Conservation (phyloP, 176 grass and related monocot genomes). For the Raddia guianensis region DNA sequence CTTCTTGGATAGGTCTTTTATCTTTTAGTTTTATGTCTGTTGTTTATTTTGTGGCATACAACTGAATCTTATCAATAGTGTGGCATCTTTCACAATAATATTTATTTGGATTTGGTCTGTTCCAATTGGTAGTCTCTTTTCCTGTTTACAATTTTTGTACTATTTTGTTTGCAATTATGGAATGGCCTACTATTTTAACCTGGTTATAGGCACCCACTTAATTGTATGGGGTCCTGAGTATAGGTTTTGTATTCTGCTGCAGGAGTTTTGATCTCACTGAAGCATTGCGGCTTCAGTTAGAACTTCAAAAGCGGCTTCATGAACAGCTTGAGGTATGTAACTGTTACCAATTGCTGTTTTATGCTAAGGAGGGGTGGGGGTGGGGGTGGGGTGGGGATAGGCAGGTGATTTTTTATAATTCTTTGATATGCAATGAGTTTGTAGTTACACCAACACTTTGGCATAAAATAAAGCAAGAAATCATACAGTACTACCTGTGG, state of each 20-base stretch:
- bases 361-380: background rate
- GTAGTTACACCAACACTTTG: slow-evolving; percentile 4
- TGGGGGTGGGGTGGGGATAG: background rate
- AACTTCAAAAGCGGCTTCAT: slow-evolving; percentile 96
- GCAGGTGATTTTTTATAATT: background rate
- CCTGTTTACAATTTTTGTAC: slow-evolving; percentile 1
- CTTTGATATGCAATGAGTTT: slow-evolving; percentile 9
- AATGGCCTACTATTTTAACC: slow-evolving; percentile 4
- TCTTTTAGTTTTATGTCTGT: background rate
- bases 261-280: slow-evolving; percentile 88
- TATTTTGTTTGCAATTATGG: slow-evolving; percentile 21
- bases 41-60: background rate
- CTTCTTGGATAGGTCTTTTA: background rate
- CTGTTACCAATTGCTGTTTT: slow-evolving; percentile 8
- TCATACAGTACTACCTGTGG: background rate
- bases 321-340: slow-evolving; percentile 92
- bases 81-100: background rate
- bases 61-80: background rate
- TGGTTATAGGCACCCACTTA: slow-evolving; percentile 7
- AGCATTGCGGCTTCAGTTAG: slow-evolving; percentile 89
- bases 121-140: background rate
- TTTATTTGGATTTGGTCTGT: background rate
- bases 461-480: slow-evolving; percentile 23
- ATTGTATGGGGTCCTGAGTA: slow-evolving; percentile 11
- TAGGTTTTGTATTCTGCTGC: slow-evolving; percentile 42